Evolutionary conservation across 2,329 filamentous ascomycete genomes (phyloP), one percentile per base, ranked within the genome.

Genomic region (Rutstroemia sp.): DNA sequence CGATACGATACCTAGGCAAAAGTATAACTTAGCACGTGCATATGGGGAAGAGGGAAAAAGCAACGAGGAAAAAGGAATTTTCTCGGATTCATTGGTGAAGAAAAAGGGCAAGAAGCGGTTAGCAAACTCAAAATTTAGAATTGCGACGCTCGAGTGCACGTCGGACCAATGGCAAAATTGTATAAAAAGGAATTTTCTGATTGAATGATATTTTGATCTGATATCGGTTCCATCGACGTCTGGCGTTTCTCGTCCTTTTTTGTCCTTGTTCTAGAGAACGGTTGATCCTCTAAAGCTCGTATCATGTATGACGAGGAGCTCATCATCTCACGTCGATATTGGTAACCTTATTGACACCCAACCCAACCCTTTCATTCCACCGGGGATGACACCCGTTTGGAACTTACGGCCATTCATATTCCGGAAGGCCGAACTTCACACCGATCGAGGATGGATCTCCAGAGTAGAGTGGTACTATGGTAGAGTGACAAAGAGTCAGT

Each of bases 151-250:
- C 40, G 30, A 45, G 12, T 39, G n/a, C 47, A 40, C 19, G 9
- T 46, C 19, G 6, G 12, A 21, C 51, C 42, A 54, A n/a, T 54
- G 3, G 27, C 6, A 39, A 40, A 40, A 54, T 40, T 6, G 42
- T 6, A 48, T 40, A n/a, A 21, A 40, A 16, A 1, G 6, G 44
- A 19, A 54, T 54, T 48, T 48, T 48, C 2, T 54, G 30, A 54
- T 54, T 54, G 51, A 54, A 38, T 19, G 51, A 40, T 54, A 48
- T 23, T 45, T 44, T 30, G 21, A 17, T 34, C 39, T 42, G 48
- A 16, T 44, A 27, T 44, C 23, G 23, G 23, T 23, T 23, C 23
- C 23, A 23, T 23, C 23, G 23, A 23, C 23, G 23, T 23, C 23
- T 23, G 23, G 23, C 23, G 23, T 23, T 23, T 23, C 23, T 5